Evolutionary conservation across 441 rosid species (phyloP), one percentile per base, ranked within the genome.

Genomic region (Gossypium lobatum): DNA sequence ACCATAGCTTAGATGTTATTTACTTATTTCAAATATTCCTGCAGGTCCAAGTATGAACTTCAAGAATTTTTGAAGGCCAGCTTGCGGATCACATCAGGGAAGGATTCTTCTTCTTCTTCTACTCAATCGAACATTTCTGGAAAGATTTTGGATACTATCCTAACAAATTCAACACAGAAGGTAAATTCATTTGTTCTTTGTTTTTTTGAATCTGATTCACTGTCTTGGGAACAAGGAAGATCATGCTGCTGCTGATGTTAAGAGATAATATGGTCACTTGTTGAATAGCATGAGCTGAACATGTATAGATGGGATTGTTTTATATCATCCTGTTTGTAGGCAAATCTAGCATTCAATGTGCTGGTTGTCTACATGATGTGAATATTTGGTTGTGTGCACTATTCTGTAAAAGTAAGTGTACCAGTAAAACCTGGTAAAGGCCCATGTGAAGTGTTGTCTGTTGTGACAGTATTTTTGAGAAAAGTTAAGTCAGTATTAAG

Each of bases 51-150:
- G 85, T 95, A 95, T 76, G 98, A 95, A 90, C 88, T 79, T 70
- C 99, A 95, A 89, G 97, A 91, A 84, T 95, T 95, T 82, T 67
- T 95, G 81, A 90, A 95, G 80, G 93, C 99, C 75, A 91, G 98
- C 81, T 88, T 95, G 84, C 87, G 94, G 78, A 95, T 95, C 74
- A 69, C 94, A 39, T 89, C 97, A 0, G 94, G 80, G 69, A 93
- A 83, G 79, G 73, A 78, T 62, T 50, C 64, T 54, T 50, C 90
- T 46, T 46, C 52, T 46, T 74, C 77, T 71, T 71, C 87, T 77
- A 85, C 81, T 48, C 81, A 82, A 79, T 73, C 91, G 72, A 91
- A 83, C 79, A 72, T 87, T 71, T 91, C 99, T 26, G 76, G 78
- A 71, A 89, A 84, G 82, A 78, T 89, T 60, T 60, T 90, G 52